Conservation (phyloP, 208 protist species). For the Trichomonas tenax region DNA sequence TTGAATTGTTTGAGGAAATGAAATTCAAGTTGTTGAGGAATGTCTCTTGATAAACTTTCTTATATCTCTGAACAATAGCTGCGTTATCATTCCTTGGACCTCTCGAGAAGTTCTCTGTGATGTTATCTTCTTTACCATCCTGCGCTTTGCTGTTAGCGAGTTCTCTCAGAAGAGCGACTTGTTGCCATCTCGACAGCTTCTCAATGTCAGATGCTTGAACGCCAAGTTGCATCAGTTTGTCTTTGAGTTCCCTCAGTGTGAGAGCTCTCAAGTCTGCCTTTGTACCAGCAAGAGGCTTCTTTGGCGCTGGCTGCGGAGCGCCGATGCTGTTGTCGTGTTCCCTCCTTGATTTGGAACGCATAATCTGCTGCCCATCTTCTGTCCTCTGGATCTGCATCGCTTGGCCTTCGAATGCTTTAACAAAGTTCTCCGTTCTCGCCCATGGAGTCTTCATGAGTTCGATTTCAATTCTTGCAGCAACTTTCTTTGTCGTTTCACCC, state of each 20-base stretch:
- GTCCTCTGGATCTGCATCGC: not conserved
- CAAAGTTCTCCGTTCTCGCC: not conserved
- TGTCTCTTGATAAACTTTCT: slow-evolving; percentile 5
- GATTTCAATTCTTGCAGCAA: not conserved
- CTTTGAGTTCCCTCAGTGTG: not conserved
- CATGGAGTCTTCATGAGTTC: slow-evolving; percentile 11
- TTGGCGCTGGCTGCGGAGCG: not conserved
- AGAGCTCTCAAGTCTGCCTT: not conserved
- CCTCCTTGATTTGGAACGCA: not conserved
- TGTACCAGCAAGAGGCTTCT: not conserved
- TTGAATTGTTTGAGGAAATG: not conserved
- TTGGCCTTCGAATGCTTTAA: not conserved
- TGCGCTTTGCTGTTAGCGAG: not conserved
- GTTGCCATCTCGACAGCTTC: not conserved
- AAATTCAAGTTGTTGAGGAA: not conserved
- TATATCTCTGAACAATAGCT: not conserved
- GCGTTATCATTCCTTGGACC: slow-evolving; percentile 10
- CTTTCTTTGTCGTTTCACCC: not conserved
- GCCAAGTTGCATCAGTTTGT: not conserved
- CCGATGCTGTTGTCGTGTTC: not conserved
- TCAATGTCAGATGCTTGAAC: not conserved
- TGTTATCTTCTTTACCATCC: not conserved
- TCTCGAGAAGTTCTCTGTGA: not conserved
- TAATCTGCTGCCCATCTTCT: not conserved
- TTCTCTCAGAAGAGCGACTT: not conserved